Conservation (phyloP, 169 alveolate genomes). For the Babesia gibsoni region DNA sequence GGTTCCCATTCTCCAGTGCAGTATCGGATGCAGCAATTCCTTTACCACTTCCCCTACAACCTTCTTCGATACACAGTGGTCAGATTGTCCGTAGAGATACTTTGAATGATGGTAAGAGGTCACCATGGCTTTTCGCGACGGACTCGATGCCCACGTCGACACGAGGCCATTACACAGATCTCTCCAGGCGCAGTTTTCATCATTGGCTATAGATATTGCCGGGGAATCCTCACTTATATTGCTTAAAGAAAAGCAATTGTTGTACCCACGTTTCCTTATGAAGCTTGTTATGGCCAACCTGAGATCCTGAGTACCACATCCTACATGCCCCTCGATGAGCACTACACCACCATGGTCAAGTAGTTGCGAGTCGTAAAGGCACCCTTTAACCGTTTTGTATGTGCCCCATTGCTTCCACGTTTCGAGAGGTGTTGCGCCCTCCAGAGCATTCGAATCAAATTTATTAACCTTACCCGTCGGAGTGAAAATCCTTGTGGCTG, state of each 20-base stretch:
- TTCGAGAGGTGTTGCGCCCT: slow-evolving; percentile 26
- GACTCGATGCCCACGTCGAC: slow-evolving; percentile 27
- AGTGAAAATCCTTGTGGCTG: slow-evolving; percentile 65
- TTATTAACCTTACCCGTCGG: slow-evolving; percentile 76
- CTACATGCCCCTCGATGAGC: slow-evolving; percentile 33
- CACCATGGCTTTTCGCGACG: slow-evolving; percentile 13
- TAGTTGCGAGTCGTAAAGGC: neutral
- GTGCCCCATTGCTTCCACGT: slow-evolving; percentile 43
- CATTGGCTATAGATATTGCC: slow-evolving; percentile 40
- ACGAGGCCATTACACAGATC: slow-evolving; percentile 34
- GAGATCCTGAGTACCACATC: slow-evolving; percentile 23
- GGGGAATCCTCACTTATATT: slow-evolving; percentile 32
- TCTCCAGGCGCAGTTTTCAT: slow-evolving; percentile 17
- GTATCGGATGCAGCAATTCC: slow-evolving; percentile 43
- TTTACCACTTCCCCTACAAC: slow-evolving; percentile 31
- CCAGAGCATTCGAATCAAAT: slow-evolving; percentile 6
- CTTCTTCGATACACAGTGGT: slow-evolving; percentile 26
- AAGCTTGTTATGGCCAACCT: slow-evolving; percentile 16
- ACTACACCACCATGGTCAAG: slow-evolving; percentile 42
- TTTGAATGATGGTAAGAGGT: slow-evolving; percentile 11
- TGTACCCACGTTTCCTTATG: slow-evolving; percentile 6
- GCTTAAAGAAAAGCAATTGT: slow-evolving; percentile 35
- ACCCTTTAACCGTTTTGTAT: slow-evolving; percentile 10
- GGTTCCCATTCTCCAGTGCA: slow-evolving; percentile 43
- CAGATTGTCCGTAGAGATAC: slow-evolving; percentile 24